Evolutionary conservation across 2,329 filamentous ascomycete species (phyloP).

Genomic region (Stachybotrys elegans): DNA sequence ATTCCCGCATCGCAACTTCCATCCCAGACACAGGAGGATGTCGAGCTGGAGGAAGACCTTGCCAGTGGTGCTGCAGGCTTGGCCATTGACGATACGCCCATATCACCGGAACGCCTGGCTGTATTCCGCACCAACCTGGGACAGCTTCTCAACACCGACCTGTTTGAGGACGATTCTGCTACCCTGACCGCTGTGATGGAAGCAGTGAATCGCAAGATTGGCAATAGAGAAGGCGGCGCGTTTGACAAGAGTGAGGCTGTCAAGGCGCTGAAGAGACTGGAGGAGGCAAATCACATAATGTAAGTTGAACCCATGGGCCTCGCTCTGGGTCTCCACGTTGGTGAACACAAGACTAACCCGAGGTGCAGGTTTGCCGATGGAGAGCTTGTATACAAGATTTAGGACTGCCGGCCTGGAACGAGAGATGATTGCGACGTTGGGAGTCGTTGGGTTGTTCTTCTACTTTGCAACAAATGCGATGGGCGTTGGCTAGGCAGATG

Average conservation of each 20-base stretch:
- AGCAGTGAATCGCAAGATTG: slow-evolving; percentile 72
- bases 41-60: slow-evolving; percentile 40
- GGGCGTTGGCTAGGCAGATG: too few species aligned
- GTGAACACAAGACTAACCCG: slow-evolving; percentile 13
- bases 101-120: slow-evolving; percentile 59
- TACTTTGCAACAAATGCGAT: too few species aligned
- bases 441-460: too few species aligned
- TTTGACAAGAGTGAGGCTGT: slow-evolving; percentile 72
- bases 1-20: slow-evolving; percentile 67
- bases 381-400: slow-evolving; percentile 67
- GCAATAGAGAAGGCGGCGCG: slow-evolving; percentile 42
- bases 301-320: slow-evolving; percentile 45
- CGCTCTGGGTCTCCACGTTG: background rate
- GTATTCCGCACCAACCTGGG: slow-evolving; percentile 79
- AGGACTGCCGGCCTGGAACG: slow-evolving; percentile 14
- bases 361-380: slow-evolving; percentile 50
- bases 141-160: slow-evolving; percentile 69
- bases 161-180: slow-evolving; percentile 87
- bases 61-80: slow-evolving; percentile 35
- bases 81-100: slow-evolving; percentile 36
- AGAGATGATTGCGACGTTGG: too few species aligned
- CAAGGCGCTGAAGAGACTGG: slow-evolving; percentile 73
- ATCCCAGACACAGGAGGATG: slow-evolving; percentile 36
- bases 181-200: slow-evolving; percentile 68
- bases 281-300: slow-evolving; percentile 87